Base-by-base conservation (phyloP, 345 rosid species). In the Brassica carinata region DNA sequence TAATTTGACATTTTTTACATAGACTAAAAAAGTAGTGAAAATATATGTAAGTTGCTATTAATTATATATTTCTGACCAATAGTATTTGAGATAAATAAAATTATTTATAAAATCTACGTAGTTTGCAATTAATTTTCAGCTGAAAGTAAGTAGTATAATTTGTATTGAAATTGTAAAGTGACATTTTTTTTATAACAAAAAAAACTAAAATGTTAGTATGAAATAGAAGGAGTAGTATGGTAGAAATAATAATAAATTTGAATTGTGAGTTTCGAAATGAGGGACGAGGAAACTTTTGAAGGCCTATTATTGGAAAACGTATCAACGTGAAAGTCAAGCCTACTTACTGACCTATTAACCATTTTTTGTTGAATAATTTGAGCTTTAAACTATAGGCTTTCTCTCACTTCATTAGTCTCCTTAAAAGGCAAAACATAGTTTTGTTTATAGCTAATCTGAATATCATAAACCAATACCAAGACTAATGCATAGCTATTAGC, bases 271-370 rank as follows among this genome's bases (percentile, higher is more conserved):
- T 3, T 73, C 19, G 82, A 69, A 63, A 38, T 69, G 70, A 71
- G 65, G 71, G 67, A 66, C 34, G 61, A 57, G 27, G 73, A 73
- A 79, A 45, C 78, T 79, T 79, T 73, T 67, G 74, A 53, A 23
- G 34, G 45, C 7, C 64, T 79, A n/a, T 31, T 61, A 74, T 79
- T 14, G 74, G 64, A 61, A 68, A 59, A 74, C 30, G 78, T 34
- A 61, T 75, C 72, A 75, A 80, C 75, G 71, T 69, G 79, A 69
- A 74, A 80, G 83, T 80, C 83, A 75, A 74, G 83, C 79, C 79
- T 74, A 80, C 71, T 45, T 48, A 62, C 70, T 80, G 43, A 68
- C 74, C 74, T 68, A 63, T 53, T 51, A 69, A 75, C 79, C 18
- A 69, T 62, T 67, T 80, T 58, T 69, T 75, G 79, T 69, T 80